phyloP scores from a whole-genome alignment of 1,284 basidiomycete species.

The Earliella scabrosa region DNA sequence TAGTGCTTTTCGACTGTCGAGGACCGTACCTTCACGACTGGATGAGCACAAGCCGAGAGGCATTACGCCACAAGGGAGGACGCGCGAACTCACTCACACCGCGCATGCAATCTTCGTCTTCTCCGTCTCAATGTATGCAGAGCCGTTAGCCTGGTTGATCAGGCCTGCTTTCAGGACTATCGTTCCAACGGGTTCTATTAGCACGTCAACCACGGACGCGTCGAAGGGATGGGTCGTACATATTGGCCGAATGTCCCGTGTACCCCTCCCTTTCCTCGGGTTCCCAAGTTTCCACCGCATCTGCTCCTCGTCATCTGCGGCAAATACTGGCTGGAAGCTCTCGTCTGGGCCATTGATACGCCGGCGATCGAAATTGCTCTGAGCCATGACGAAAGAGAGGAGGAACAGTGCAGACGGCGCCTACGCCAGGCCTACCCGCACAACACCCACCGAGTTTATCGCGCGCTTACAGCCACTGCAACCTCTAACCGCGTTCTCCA shows the following conservation, averaged over 20 bases:
- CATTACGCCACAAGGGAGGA: background rate
- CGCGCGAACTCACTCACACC: conserved; percentile 60
- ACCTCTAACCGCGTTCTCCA: background rate
- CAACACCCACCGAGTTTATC: background rate
- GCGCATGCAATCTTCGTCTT: conserved; percentile 94
- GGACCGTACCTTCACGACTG: conserved; percentile 80
- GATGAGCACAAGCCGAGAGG: background rate
- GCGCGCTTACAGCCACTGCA: background rate
- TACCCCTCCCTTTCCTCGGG: conserved; percentile 53
- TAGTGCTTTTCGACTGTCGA: conserved; percentile 78
- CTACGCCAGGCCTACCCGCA: background rate
- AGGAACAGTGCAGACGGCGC: conserved; percentile 2
- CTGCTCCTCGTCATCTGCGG: conserved; percentile 42
- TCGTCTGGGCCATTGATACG: conserved; percentile 89
- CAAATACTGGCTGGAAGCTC: conserved; percentile 69
- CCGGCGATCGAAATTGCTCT: conserved; percentile 76
- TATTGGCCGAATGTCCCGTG: conserved; percentile 78
- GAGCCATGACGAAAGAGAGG: conserved; percentile 28
- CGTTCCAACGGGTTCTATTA: background rate
- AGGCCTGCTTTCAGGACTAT: conserved; percentile 89
- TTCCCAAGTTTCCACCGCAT: conserved; percentile 33
- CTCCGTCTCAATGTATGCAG: conserved; percentile 92
- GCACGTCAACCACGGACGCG: conserved; percentile 8
- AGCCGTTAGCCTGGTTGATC: conserved; percentile 92
- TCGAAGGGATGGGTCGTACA: conserved; percentile 57